Conservation (phyloP, 805 yeast species). For the Metschnikowia gelsemii region DNA sequence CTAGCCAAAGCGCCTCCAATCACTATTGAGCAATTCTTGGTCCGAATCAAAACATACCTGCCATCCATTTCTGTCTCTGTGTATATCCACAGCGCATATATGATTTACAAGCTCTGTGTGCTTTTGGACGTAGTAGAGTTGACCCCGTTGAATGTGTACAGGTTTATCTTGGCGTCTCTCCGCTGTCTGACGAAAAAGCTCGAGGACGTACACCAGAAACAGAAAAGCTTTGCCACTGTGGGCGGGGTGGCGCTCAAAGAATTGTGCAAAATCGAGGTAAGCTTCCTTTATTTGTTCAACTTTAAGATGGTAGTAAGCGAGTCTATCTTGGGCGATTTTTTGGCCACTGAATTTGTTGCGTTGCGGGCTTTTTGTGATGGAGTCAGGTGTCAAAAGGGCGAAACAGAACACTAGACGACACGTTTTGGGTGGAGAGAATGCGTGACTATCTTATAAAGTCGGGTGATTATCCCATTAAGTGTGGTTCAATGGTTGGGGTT, state of each 20-base stretch:
- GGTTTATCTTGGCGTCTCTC: conserved; percentile 39
- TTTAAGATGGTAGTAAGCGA: conserved; percentile 49
- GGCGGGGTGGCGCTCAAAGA: conserved; percentile 46
- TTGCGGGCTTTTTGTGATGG: conserved; percentile 27
- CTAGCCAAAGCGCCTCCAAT: conserved; percentile 36
- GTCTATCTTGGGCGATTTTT: conserved; percentile 30
- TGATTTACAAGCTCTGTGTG: conserved; percentile 37
- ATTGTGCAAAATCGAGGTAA: conserved; percentile 48
- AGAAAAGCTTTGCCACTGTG: conserved; percentile 42
- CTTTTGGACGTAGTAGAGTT: conserved; percentile 34
- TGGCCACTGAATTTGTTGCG: conserved; percentile 32
- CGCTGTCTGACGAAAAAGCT: conserved; percentile 42
- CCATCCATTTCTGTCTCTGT: conserved; percentile 39
- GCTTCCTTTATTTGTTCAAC: conserved; percentile 48
- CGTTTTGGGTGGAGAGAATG: no score
- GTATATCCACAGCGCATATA: conserved; percentile 40
- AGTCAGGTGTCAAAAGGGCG: conserved; percentile 7
- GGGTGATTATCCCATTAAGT: no score
- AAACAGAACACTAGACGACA: no score
- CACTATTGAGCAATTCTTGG: conserved; percentile 34
- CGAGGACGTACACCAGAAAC: conserved; percentile 47
- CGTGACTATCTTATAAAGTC: no score
- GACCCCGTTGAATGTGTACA: conserved; percentile 37
- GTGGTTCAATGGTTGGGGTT: no score
- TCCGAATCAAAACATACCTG: conserved; percentile 40